phyloP scores from a whole-genome alignment of 208 protist species.

The Zelonia costaricensis region DNA sequence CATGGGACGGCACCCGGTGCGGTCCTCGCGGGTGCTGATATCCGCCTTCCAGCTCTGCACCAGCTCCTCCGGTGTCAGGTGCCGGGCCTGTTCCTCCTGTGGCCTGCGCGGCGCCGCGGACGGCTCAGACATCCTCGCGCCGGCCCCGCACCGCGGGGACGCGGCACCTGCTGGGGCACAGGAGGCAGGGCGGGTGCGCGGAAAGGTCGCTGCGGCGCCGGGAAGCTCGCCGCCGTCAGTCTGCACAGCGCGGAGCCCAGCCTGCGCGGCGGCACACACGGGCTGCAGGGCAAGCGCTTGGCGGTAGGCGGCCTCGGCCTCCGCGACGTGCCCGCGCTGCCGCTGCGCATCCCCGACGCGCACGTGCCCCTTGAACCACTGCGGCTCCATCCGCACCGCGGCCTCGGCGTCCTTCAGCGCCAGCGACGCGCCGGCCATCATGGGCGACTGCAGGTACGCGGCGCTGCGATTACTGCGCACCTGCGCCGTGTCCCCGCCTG shows the following conservation, averaged over 20 bases:
- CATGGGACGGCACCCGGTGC: conserved; percentile 43
- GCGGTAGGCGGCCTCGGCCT: conserved; percentile 75
- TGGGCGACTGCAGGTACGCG: conserved; percentile 72
- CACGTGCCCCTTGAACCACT: conserved; percentile 87
- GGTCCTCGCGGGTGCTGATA: conserved; percentile 36
- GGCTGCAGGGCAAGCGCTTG: conserved; percentile 57
- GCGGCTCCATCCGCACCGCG: conserved; percentile 61
- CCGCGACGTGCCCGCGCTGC: conserved; percentile 87
- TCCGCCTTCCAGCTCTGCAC: conserved; percentile 53
- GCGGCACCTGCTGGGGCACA: background rate
- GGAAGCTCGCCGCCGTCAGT: conserved; percentile 29
- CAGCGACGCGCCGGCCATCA: conserved; percentile 66
- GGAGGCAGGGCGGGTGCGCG: background rate
- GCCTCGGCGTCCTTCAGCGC: conserved; percentile 89
- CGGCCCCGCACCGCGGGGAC: background rate
- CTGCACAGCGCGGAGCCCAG: conserved; percentile 40
- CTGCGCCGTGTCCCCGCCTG: conserved; percentile 55
- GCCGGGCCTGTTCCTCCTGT: conserved; percentile 11
- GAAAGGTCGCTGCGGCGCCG: conserved; percentile 2
- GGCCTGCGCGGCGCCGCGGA: too few species aligned
- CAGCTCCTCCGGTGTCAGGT: conserved; percentile 25
- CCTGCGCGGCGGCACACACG: conserved; percentile 35
- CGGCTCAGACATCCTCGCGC: background rate
- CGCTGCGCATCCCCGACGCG: conserved; percentile 86
- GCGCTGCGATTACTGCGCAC: conserved; percentile 91